phyloP scores from a whole-genome alignment of 441 rosid species.

The Hura crepitans region DNA sequence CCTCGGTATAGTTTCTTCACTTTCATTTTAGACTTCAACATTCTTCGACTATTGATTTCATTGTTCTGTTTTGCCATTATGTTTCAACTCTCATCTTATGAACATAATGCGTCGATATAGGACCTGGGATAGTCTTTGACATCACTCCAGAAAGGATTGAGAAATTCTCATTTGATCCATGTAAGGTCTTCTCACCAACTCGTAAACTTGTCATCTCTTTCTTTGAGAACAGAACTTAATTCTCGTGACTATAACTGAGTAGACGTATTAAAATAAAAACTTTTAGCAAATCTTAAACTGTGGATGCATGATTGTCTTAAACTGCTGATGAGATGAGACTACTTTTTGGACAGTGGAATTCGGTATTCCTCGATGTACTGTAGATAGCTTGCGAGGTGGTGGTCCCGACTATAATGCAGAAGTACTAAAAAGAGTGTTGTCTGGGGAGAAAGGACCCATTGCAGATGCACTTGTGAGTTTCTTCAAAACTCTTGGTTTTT shows the following conservation, averaged over 20 bases:
- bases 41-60: not conserved
- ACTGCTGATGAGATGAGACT: slow-evolving; percentile 18
- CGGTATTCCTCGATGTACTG: slow-evolving; percentile 82
- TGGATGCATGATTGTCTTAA: not conserved
- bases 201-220: not conserved
- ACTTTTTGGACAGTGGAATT: slow-evolving; percentile 63
- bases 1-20: slow-evolving; percentile 46
- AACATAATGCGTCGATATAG: slow-evolving; percentile 33
- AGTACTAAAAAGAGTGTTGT: slow-evolving; percentile 52
- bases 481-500: not conserved
- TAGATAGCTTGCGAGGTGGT: slow-evolving; percentile 75
- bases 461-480: slow-evolving; percentile 79
- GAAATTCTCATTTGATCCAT: slow-evolving; percentile 76
- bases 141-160: slow-evolving; percentile 64
- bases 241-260: not conserved
- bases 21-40: not conserved
- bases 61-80: not conserved
- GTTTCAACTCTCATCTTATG: slow-evolving; percentile 17
- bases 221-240: not conserved
- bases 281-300: not conserved
- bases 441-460: slow-evolving; percentile 75
- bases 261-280: not conserved
- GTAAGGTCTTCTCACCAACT: slow-evolving; percentile 37
- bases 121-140: slow-evolving; percentile 67
- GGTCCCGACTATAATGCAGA: slow-evolving; percentile 69